These are phyloP conservation scores for Oryza punctata DNA, from an alignment of 176 grass and related monocot genomes.

Conservation along the genomic window DNA sequence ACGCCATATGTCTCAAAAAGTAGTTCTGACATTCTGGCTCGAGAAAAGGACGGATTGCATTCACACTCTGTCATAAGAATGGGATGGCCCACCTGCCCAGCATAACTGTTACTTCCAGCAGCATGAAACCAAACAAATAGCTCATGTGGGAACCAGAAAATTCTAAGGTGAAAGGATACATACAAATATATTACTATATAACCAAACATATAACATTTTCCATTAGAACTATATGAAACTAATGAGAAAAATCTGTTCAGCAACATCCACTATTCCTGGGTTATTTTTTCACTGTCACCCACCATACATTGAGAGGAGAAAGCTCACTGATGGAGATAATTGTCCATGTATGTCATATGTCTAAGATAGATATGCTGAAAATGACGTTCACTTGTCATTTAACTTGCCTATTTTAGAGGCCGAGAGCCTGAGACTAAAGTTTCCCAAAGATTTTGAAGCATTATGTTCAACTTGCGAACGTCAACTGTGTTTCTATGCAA, in stretches of 20 bases:
- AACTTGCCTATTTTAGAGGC: neutral
- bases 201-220: neutral
- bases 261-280: neutral
- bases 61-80: slow-evolving; percentile 98
- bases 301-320: neutral
- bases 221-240: neutral
- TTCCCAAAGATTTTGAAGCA: neutral
- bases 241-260: slow-evolving; percentile 25
- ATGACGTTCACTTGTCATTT: neutral
- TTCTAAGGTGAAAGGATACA: slow-evolving; percentile 15
- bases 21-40: slow-evolving; percentile 95
- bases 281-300: neutral
- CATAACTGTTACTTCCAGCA: slow-evolving; percentile 44
- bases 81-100: slow-evolving; percentile 83
- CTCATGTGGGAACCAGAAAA: neutral
- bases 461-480: neutral
- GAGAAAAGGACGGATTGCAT: slow-evolving; percentile 89
- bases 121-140: slow-evolving; percentile 25
- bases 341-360: neutral
- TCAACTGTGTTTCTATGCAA: neutral
- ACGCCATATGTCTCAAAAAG: slow-evolving; percentile 93
- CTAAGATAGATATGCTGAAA: neutral
- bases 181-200: slow-evolving; percentile 14
- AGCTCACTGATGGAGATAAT: slow-evolving; percentile 2
- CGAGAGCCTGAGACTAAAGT: neutral